Conservation (phyloP, 139 green algal genomes). For the Chlamydomonas sphaeroides region DNA sequence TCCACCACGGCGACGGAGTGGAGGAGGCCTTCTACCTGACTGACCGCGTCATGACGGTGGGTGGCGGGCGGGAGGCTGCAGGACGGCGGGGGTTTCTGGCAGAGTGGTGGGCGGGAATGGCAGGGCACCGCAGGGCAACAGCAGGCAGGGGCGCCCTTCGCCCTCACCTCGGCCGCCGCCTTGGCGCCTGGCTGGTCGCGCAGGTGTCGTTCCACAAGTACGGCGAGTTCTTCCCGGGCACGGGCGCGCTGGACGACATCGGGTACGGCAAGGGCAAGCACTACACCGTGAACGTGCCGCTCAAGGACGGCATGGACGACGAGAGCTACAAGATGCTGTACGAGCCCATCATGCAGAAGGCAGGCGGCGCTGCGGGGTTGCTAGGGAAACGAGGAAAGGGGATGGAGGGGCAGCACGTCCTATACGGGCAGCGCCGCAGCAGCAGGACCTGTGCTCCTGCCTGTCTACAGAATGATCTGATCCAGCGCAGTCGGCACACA, state of each 20-base stretch:
- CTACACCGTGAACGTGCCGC: conserved; percentile 95
- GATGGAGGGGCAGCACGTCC: no score
- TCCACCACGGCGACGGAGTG: conserved; percentile 98
- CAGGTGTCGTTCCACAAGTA: conserved; percentile 95
- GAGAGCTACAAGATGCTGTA: conserved; percentile 93
- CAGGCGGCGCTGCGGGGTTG: no score
- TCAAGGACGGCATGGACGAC: conserved; percentile 97
- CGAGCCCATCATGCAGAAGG: conserved; percentile 92
- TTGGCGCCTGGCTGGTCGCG: no score
- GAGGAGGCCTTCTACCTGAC: conserved; percentile 99
- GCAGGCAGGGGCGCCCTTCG: no score
- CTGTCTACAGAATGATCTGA: no score
- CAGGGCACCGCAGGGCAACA: no score
- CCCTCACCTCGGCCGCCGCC: no score
- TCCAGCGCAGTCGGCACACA: no score
- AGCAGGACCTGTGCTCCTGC: background rate
- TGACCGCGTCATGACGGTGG: conserved; percentile 73
- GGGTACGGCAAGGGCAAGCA: conserved; percentile 84
- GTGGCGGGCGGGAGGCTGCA: background rate
- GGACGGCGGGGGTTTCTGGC: no score
- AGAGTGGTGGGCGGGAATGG: no score
- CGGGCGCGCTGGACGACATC: conserved; percentile 83
- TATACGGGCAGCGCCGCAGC: no score
- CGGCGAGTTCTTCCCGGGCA: conserved; percentile 98
- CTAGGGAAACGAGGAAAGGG: no score